Conservation (phyloP, 1,284 basidiomycete genomes). For the Malassezia globosa region DNA sequence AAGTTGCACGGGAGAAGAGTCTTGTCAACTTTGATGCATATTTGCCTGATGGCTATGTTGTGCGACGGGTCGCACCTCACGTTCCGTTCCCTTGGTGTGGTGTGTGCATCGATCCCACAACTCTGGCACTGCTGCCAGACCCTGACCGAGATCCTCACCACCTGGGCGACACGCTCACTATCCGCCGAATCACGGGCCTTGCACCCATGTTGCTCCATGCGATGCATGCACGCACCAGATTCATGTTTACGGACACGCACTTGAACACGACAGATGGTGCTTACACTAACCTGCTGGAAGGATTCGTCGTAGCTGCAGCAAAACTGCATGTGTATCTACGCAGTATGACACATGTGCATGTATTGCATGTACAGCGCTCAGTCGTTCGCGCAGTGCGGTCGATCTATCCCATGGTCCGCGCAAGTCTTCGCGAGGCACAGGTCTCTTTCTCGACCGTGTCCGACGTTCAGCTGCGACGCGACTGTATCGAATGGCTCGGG, state of each 20-base stretch:
- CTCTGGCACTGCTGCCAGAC: conserved; percentile 32
- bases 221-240: conserved; percentile 49
- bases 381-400: conserved; percentile 19
- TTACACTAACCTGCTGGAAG: conserved; percentile 73
- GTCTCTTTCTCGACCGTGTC: conserved; percentile 9
- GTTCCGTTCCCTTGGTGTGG: conserved; percentile 44
- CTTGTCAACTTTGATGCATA: conserved; percentile 69
- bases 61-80: conserved; percentile 25
- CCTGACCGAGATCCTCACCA: conserved; percentile 21
- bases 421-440: conserved; percentile 12
- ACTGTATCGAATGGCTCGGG: conserved; percentile 25
- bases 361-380: conserved; percentile 13
- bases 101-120: conserved; percentile 23
- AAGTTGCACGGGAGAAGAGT: conserved; percentile 76
- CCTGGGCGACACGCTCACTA: conserved; percentile 45
- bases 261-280: conserved; percentile 60
- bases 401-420: conserved; percentile 18
- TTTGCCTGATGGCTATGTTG: conserved; percentile 56
- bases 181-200: conserved; percentile 33
- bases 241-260: conserved; percentile 63
- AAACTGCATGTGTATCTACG: conserved; percentile 70
- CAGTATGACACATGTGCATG: conserved; percentile 48
- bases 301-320: conserved; percentile 71
- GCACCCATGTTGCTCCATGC: conserved; percentile 30
- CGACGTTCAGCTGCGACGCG: conserved; percentile 16